These are phyloP conservation scores for Diplodia sapinea DNA, from an alignment of 2,329 filamentous ascomycete genomes.

Conservation along the genomic window DNA sequence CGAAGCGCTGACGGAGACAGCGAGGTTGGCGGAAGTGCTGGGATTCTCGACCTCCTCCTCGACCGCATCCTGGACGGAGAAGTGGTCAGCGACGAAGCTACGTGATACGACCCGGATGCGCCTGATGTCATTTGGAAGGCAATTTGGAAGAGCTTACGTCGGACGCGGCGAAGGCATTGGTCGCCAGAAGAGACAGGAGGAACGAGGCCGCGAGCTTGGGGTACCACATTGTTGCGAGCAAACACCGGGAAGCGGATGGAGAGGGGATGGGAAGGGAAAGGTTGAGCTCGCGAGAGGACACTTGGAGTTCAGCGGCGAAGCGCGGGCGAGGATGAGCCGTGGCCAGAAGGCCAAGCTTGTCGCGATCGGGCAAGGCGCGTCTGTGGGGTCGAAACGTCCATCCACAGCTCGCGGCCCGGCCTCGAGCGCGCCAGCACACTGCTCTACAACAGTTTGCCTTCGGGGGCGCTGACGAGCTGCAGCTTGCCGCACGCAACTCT, in stretches of 20 bases:
- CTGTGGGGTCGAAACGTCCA: not conserved
- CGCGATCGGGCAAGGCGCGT: slow-evolving; percentile 19
- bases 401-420: too few species aligned
- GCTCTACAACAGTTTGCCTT: not conserved
- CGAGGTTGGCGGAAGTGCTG: slow-evolving; percentile 62
- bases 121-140: slow-evolving; percentile 36
- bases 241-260: slow-evolving; percentile 33
- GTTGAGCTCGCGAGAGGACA: slow-evolving; percentile 16
- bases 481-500: slow-evolving; percentile 5
- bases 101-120: slow-evolving; percentile 22
- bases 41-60: slow-evolving; percentile 62
- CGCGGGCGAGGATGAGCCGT: slow-evolving; percentile 14
- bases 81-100: slow-evolving; percentile 36
- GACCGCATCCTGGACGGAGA: slow-evolving; percentile 37
- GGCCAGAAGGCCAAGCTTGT: not conserved
- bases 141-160: slow-evolving; percentile 57
- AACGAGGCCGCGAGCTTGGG: slow-evolving; percentile 75
- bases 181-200: slow-evolving; percentile 71
- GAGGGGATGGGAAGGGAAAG: slow-evolving; percentile 23
- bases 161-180: slow-evolving; percentile 67
- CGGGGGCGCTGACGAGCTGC: not conserved
- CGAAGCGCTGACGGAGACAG: slow-evolving; percentile 61
- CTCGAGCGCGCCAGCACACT: not conserved
- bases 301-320: slow-evolving; percentile 25
- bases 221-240: slow-evolving; percentile 66